These are phyloP conservation scores for Rostrohypoxylon terebratum DNA, from an alignment of 495 filamentous ascomycete species.

Conservation along the genomic window DNA sequence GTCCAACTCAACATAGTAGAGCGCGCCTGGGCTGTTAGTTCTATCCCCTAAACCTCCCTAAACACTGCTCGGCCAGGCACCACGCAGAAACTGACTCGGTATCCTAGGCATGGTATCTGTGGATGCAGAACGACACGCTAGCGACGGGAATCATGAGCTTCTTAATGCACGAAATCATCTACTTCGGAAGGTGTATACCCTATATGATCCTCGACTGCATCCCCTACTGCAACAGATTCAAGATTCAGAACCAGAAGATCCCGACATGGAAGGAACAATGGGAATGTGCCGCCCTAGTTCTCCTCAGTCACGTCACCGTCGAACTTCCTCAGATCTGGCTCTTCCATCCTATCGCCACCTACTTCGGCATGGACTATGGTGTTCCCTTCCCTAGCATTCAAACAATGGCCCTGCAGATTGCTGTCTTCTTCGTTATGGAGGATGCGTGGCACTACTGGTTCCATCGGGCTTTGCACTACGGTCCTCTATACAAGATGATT, in stretches of 20 bases:
- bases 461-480: conserved; percentile 95
- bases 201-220: conserved; percentile 94
- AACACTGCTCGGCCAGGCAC: background rate
- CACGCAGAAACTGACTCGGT: conserved; percentile 37
- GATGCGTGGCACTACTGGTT: conserved; percentile 99
- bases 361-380: conserved; percentile 85
- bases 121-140: conserved; percentile 96
- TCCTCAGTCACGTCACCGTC: conserved; percentile 94
- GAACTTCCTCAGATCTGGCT: conserved; percentile 99
- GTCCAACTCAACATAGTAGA: conserved; percentile 86
- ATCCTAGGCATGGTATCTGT: conserved; percentile 82
- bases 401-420: conserved; percentile 92
- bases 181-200: conserved; percentile 91
- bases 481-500: conserved; percentile 89
- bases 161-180: conserved; percentile 90
- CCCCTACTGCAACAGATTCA: conserved; percentile 89
- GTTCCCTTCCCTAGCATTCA: conserved; percentile 88
- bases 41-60: conserved; percentile 6
- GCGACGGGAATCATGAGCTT: conserved; percentile 98
- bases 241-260: conserved; percentile 92
- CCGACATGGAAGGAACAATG: conserved; percentile 92
- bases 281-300: conserved; percentile 90
- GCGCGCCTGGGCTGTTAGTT: conserved; percentile 85
- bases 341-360: conserved; percentile 98
- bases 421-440: conserved; percentile 94